phyloP scores from a whole-genome alignment of 2,329 filamentous ascomycete genomes.

The Aureobasidium leucospermi region DNA sequence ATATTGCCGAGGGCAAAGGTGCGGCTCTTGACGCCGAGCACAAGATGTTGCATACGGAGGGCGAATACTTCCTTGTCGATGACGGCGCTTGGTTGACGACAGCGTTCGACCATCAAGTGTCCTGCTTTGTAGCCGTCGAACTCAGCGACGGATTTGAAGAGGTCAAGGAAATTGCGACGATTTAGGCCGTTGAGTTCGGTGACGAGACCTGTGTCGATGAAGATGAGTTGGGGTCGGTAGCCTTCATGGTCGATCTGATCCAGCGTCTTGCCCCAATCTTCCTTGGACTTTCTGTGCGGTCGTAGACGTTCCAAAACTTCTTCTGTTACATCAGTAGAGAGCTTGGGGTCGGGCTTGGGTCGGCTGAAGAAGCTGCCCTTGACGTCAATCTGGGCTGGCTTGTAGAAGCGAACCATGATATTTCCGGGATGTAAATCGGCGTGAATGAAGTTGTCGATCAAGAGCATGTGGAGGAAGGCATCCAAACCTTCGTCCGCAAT shows the following conservation, averaged over 20 bases:
- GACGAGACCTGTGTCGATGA: conserved; percentile 93
- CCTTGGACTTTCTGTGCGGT: conserved; percentile 57
- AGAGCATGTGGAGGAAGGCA: conserved; percentile 90
- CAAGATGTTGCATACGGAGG: conserved; percentile 92
- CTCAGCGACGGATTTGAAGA: conserved; percentile 92
- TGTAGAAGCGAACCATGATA: conserved; percentile 98
- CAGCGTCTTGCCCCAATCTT: conserved; percentile 69
- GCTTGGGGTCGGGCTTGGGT: conserved; percentile 31
- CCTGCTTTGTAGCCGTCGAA: conserved; percentile 96
- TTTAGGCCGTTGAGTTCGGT: conserved; percentile 87
- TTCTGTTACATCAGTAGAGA: conserved; percentile 72
- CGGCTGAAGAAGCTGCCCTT: conserved; percentile 19
- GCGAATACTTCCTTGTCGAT: conserved; percentile 86
- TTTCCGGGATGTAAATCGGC: conserved; percentile 95
- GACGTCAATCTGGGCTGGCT: conserved; percentile 65
- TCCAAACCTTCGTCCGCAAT: conserved; percentile 93
- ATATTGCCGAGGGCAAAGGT: conserved; percentile 90
- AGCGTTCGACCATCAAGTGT: conserved; percentile 91
- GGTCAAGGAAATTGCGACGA: conserved; percentile 81
- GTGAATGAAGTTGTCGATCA: conserved; percentile 96
- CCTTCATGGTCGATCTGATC: conserved; percentile 74
- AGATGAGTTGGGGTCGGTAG: conserved; percentile 88
- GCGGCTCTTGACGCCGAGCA: conserved; percentile 79
- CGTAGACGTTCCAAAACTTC: conserved; percentile 73
- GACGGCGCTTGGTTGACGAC: conserved; percentile 84